Conservation (phyloP, 1,139 yeast genomes). For the Trichomonascaceae sp. region DNA sequence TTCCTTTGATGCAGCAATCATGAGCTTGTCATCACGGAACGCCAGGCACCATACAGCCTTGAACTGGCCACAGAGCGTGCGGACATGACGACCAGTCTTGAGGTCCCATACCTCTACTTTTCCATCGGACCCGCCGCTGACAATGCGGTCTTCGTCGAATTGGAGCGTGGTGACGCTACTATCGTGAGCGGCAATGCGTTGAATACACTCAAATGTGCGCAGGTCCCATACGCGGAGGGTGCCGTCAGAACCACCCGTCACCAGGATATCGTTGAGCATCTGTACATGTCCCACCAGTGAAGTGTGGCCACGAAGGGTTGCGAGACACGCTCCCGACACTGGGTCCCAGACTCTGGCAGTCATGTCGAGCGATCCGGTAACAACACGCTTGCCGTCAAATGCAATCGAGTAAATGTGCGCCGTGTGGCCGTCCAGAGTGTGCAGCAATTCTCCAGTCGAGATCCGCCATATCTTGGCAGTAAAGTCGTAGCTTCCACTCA, state of each 20-base stretch:
- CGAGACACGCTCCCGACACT: conserved; percentile 62
- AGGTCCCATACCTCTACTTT: conserved; percentile 88
- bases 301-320: conserved; percentile 61
- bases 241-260: conserved; percentile 89
- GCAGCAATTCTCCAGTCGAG: conserved; percentile 58
- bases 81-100: conserved; percentile 45
- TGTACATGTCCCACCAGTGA: conserved; percentile 69
- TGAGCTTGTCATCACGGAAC: conserved; percentile 29
- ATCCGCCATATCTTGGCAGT: conserved; percentile 85
- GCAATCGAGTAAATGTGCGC: conserved; percentile 77
- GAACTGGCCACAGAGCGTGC: conserved; percentile 26
- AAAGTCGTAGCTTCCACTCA: conserved; percentile 77
- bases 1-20: conserved; percentile 26
- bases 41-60: conserved; percentile 33
- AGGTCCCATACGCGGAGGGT: conserved; percentile 89
- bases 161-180: conserved; percentile 79
- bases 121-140: conserved; percentile 83
- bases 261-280: conserved; percentile 74
- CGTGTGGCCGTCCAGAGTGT: conserved; percentile 74
- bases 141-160: conserved; percentile 75
- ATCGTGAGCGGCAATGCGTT: conserved; percentile 72
- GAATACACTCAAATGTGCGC: conserved; percentile 75
- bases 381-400: conserved; percentile 64
- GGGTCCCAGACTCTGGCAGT: conserved; percentile 90
- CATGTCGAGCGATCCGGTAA: conserved; percentile 84